These are phyloP conservation scores for Sporothrix brasiliensis DNA, from an alignment of 2,329 filamentous ascomycete species.

Conservation along the genomic window DNA sequence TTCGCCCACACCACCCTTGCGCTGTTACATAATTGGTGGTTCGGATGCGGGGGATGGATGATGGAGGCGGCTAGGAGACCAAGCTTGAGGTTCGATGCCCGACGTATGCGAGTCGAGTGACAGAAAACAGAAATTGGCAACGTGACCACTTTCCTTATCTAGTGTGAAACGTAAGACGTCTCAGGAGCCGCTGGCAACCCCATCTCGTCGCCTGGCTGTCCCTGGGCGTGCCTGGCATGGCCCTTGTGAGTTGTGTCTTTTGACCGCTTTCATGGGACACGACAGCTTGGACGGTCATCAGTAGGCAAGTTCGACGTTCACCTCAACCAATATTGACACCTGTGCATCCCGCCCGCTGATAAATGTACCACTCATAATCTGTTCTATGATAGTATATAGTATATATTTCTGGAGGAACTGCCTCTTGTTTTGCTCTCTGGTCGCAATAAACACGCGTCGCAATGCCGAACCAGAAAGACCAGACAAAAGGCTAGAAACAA, in stretches of 20 bases:
- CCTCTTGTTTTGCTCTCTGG: not conserved
- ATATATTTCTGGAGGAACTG: not conserved
- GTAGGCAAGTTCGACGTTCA: not conserved
- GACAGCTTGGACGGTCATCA: no score
- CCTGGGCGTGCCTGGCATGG: not conserved
- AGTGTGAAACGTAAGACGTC: not conserved
- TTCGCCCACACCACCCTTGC: not conserved
- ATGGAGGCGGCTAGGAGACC: not conserved
- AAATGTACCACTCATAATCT: not conserved
- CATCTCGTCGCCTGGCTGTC: not conserved
- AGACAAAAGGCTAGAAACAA: not conserved
- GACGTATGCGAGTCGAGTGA: not conserved
- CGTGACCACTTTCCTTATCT: conserved; percentile 15
- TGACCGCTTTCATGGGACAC: not conserved
- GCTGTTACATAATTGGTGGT: not conserved
- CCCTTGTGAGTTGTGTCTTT: not conserved
- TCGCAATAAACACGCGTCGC: not conserved
- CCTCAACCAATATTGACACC: not conserved
- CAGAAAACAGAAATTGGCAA: conserved; percentile 16
- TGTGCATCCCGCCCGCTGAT: not conserved
- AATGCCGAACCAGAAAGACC: not conserved
- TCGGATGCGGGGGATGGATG: not conserved
- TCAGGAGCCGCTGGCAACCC: not conserved
- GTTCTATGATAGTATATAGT: not conserved
- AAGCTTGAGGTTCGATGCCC: no score